A percentile compares a stretch with the other conserved stretches of the same genome.
Conservation (phyloP, 331 rosid genomes). For the Phaseolus coccineus region DNA sequence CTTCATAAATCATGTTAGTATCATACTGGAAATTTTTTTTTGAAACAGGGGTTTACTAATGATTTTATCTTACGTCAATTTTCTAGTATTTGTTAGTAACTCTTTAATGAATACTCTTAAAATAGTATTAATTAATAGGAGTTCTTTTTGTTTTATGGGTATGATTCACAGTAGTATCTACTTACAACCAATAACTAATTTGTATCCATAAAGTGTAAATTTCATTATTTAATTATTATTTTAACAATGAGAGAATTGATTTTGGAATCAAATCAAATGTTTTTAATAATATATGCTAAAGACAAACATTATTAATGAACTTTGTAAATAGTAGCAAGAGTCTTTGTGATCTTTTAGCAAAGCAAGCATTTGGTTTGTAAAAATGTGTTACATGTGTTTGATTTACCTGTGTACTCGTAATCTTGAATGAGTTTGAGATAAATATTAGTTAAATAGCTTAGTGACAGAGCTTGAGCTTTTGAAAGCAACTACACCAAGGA, state of each 20-base stretch:
- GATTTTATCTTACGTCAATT: background rate
- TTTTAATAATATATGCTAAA: background rate
- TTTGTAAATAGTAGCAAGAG: background rate
- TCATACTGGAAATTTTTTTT: background rate
- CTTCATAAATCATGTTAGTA: background rate
- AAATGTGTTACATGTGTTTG: background rate
- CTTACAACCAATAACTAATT: too few species aligned
- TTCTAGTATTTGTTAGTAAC: background rate
- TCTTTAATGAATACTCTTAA: background rate
- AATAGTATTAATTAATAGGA: background rate
- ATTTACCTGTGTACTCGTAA: background rate
- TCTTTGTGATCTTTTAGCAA: background rate
- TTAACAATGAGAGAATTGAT: too few species aligned
- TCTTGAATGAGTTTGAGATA: background rate
- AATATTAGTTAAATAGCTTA: background rate
- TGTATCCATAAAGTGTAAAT: too few species aligned
- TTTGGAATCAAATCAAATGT: too few species aligned
- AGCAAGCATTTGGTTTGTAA: slow-evolving; percentile 6
- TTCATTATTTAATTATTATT: background rate
- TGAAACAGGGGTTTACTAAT: background rate
- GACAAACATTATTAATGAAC: background rate
- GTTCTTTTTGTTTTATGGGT: background rate
- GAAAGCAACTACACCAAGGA: slow-evolving; percentile 36
- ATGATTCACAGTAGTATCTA: too few species aligned
- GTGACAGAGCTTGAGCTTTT: background rate